A percentile compares a stretch with the other conserved stretches of the same genome.
phyloP scores from a whole-genome alignment of 805 yeast species.

The Blastobotrys attinorum region DNA sequence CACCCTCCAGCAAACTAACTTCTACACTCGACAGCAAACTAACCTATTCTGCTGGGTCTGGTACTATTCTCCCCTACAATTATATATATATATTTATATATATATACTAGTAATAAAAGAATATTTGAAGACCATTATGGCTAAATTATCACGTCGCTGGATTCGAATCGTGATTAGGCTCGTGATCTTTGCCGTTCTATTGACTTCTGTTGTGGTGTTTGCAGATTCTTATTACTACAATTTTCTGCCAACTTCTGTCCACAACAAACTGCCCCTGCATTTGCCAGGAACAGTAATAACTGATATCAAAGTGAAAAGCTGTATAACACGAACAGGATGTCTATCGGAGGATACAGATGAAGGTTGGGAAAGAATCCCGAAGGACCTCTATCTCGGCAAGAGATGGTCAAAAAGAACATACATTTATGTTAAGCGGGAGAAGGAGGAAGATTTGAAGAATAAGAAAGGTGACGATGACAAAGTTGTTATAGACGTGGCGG shows the following conservation, averaged over 20 bases:
- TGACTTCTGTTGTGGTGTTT: conserved; percentile 25
- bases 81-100: too few species aligned
- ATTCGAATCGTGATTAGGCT: conserved; percentile 3
- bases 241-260: conserved; percentile 29
- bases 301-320: conserved; percentile 35
- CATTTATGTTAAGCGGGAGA: conserved; percentile 27
- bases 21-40: too few species aligned
- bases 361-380: conserved; percentile 38
- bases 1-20: too few species aligned
- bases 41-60: too few species aligned
- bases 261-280: conserved; percentile 33
- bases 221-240: conserved; percentile 36
- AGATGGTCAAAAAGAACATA: conserved; percentile 36
- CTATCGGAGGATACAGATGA: conserved; percentile 16
- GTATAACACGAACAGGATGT: conserved; percentile 24
- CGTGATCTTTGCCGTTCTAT: conserved; percentile 2
- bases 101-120: too few species aligned
- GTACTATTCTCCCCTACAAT: too few species aligned
- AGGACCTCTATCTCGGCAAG: conserved; percentile 39
- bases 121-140: too few species aligned
- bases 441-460: conserved; percentile 22
- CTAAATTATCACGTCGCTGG: conserved; percentile 7
- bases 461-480: conserved; percentile 31
- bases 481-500: conserved; percentile 17
- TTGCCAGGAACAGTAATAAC: conserved; percentile 37